Evolutionary conservation across 305 asterid species (phyloP), one percentile per base, ranked within the genome.

Genomic region (Ajuga reptans): DNA sequence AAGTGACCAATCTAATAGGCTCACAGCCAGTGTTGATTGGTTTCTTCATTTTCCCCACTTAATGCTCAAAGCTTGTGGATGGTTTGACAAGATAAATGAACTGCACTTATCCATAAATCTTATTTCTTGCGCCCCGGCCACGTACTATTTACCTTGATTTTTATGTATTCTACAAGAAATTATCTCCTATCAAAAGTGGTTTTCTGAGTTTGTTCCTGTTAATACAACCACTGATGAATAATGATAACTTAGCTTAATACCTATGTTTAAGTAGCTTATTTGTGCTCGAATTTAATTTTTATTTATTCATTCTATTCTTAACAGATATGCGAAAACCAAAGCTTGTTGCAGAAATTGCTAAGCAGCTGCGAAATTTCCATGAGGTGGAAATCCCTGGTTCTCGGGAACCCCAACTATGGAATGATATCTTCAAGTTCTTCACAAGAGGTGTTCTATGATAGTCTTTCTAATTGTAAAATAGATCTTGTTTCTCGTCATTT

Each of bases 371-470:
- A 39, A 83, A 75, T 64, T 92, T 92, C 80, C 98, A 92, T 75
- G 86, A 84, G 82, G 97, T 92, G 76, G 86, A 87, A 79, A 84
- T 92, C 76, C 94, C 97, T 47, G 96, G 97, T 73, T 83, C 91
- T 45, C 89, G 70, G 75, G 97, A 88, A 77, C 94, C 97, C 76
- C 96, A 86, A 73, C 83, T 92, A 11, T 90, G 98, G 98, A 86
- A 72, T 72, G 97, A 88, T 78, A 81, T 90, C 71, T 78, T 63
- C 73, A 90, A 92, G 78, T 90, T 92, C 79, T 88, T 74, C 47
- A 79, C 65, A 36, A 78, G 79, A 82, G 98, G 97, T 90, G 52
- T 69, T 69, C 66, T 66, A 36, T 64, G 74, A 53, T 74, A 62
- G 46, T 54, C 68, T 63, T 36, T 75, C 68, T 66, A 58, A 69